These are phyloP conservation scores for Geranium incanum DNA, from an alignment of 441 rosid genomes.

Conservation along the genomic window DNA sequence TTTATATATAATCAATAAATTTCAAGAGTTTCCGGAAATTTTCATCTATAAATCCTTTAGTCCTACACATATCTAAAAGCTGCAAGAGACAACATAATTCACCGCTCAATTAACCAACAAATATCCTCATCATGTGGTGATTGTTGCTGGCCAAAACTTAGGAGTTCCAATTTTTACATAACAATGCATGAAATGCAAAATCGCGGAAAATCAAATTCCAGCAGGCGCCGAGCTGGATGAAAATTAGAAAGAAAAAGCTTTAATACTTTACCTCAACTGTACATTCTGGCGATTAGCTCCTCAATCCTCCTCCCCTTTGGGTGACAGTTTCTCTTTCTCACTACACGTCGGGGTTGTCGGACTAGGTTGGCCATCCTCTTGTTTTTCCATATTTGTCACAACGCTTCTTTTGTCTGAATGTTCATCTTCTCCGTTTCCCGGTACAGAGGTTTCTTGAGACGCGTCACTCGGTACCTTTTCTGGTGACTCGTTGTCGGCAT, in stretches of 20 bases:
- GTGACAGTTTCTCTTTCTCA: constrained; percentile 25
- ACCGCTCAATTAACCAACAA: constrained; percentile 27
- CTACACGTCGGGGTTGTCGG: constrained; percentile 20
- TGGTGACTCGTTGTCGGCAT: constrained; percentile 26
- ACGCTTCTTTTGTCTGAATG: constrained; percentile 28
- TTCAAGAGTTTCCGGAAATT: constrained; percentile 13
- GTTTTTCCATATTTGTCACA: constrained; percentile 17
- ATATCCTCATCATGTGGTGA: constrained; percentile 8
- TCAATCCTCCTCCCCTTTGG: constrained; percentile 25
- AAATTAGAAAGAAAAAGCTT: constrained; percentile 22
- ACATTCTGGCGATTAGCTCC: constrained; percentile 34
- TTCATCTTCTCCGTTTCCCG: constrained; percentile 36
- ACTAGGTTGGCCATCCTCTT: constrained; percentile 23
- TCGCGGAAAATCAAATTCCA: constrained; percentile 26
- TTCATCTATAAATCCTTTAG: constrained; percentile 9
- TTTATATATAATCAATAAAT: constrained; percentile 17
- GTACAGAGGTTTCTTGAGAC: constrained; percentile 34
- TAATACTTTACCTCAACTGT: constrained; percentile 52
- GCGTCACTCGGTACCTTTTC: constrained; percentile 22
- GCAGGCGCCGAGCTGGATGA: constrained; percentile 18
- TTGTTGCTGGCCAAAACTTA: constrained; percentile 17
- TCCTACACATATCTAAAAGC: constrained; percentile 18
- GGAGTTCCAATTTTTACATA: constrained; percentile 28
- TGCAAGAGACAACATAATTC: constrained; percentile 26
- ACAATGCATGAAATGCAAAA: constrained; percentile 24